Base-by-base conservation (phyloP, 352 stramenopile species). In the Phytophthora colocasiae region DNA sequence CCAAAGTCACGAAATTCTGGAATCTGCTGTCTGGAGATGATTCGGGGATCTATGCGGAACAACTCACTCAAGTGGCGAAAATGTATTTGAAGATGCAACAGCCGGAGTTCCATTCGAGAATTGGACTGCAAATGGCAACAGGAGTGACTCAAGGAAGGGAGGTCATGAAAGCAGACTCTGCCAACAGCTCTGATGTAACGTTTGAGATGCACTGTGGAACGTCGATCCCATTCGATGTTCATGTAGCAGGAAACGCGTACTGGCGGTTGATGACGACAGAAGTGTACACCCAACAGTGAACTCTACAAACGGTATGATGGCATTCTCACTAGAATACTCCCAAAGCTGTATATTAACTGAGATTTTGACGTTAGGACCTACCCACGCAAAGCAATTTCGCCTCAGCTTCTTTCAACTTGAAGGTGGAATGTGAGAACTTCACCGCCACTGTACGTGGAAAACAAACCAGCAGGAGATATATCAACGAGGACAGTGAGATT, bases 391-490 rank as follows among this genome's bases (percentile, higher is more conserved):
- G 1, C 3, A 36, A 36, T 3, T 36, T 36, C 1, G 15, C 34
- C 9, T 59, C 58, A 4, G 43, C 58, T 5, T 57, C 41, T 15
- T 66, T 66, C 44, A 19, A 34, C n/a, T 55, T 56, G 41, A 22
- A 49, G 10, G 58, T 66, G 19, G 8, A 39, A 6, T 34, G 24
- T 24, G 36, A 36, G 46, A 19, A 15, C 0, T 71, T 72, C 17
- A 65, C 59, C 17, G 24, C 38, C 8, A 47, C 69, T 26, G 55
- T 82, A 31, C 67, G 66, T 1, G 75, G 72, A 15, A 77, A 46
- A 3, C 63, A 84, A 27, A 80, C 70, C n/a, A 40, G 31, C 34
- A 77, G 67, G 6, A 75, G 63, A 52, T 84, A 75, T 8, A 15
- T 36, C 8, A 65, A 77, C 27, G 47, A 66, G 2, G 55, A 81